phyloP scores from a whole-genome alignment of 306 rosid species.

The Prunus salicina region DNA sequence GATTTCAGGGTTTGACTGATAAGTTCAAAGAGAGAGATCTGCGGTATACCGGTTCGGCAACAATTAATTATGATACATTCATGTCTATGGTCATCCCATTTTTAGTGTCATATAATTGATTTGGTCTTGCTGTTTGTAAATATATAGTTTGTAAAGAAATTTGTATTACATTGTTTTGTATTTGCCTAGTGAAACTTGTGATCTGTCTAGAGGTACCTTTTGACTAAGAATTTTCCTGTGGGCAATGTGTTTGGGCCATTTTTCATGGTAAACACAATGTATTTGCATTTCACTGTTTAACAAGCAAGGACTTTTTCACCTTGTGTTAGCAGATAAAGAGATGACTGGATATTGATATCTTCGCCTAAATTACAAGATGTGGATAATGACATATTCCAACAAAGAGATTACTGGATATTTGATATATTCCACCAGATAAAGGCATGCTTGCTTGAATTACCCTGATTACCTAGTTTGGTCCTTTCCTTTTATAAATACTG shows the following conservation, averaged over 20 bases:
- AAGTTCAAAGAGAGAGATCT: conserved; percentile 83
- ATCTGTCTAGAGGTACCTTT: no score
- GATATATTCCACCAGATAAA: no score
- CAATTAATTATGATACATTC: conserved; percentile 55
- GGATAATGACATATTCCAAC: not conserved
- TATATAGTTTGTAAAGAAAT: not conserved
- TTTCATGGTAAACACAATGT: no score
- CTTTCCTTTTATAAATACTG: not conserved
- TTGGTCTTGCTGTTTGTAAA: not conserved
- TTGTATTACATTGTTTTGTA: not conserved
- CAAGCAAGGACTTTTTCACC: not conserved
- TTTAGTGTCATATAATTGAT: conserved; percentile 70
- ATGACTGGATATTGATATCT: not conserved
- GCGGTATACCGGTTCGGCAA: conserved; percentile 61
- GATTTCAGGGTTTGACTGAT: conserved; percentile 84
- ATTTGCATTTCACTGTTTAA: no score
- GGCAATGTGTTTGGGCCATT: no score
- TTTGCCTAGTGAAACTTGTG: not conserved
- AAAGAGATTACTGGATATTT: no score
- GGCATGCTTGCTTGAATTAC: not conserved
- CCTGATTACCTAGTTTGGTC: not conserved
- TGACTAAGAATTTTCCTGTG: no score
- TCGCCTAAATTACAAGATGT: not conserved
- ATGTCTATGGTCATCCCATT: conserved; percentile 84
- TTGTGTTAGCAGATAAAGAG: not conserved